phyloP scores from a whole-genome alignment of 1,139 yeast species.

The Maudiozyma humilis region DNA sequence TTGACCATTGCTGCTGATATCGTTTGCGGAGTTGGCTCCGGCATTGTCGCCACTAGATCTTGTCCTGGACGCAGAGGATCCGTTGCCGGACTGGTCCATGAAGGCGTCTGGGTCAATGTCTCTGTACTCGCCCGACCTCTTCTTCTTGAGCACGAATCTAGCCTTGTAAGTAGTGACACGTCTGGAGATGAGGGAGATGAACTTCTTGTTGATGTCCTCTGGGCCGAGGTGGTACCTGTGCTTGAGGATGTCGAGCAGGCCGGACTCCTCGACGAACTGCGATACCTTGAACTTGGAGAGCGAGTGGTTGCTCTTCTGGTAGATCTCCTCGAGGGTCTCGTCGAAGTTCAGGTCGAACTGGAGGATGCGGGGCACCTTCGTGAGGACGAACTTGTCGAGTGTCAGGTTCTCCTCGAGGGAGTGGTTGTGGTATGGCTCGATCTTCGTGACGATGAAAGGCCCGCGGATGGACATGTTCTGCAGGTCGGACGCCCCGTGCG shows the following conservation, averaged over 20 bases:
- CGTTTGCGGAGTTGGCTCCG: not conserved
- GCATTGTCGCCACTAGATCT: no score
- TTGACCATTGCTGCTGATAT: not conserved
- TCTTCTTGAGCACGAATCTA: conserved; percentile 29
- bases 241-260: conserved; percentile 27
- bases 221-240: conserved; percentile 27
- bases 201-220: conserved; percentile 26
- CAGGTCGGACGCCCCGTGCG: not conserved
- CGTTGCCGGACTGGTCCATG: conserved; percentile 5
- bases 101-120: conserved; percentile 3
- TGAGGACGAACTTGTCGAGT: conserved; percentile 27
- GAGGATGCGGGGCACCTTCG: conserved; percentile 29
- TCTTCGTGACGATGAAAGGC: conserved; percentile 31
- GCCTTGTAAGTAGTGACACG: conserved; percentile 32
- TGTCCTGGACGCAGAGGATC: not conserved
- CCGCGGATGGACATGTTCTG: conserved; percentile 13
- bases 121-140: conserved; percentile 23
- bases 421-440: conserved; percentile 31
- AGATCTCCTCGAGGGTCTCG: conserved; percentile 24
- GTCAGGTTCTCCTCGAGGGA: conserved; percentile 29
- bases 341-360: conserved; percentile 31
- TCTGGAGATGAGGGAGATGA: conserved; percentile 30
- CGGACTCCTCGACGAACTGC: conserved; percentile 30
- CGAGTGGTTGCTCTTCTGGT: conserved; percentile 27
- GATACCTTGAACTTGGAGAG: conserved; percentile 30